Evolutionary conservation across 2,329 filamentous ascomycete species (phyloP).

Genomic region (Elsinoe fawcettii): DNA sequence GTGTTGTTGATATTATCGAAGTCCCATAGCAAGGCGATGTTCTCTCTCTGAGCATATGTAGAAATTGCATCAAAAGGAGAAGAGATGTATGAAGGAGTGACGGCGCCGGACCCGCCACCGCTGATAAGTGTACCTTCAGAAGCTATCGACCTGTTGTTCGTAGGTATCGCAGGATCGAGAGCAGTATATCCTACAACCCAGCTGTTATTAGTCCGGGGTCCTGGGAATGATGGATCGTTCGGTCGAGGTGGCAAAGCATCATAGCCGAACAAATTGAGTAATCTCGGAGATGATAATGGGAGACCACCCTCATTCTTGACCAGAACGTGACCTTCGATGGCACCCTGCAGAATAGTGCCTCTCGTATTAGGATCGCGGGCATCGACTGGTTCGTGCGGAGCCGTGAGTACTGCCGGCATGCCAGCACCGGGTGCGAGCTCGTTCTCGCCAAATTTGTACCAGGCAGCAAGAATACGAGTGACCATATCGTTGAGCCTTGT

Average conservation of each 20-base stretch:
- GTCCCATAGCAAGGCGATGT: conserved; percentile 21
- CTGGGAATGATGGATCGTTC: conserved; percentile 39
- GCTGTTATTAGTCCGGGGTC: conserved; percentile 17
- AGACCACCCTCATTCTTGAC: conserved; percentile 37
- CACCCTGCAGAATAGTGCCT: conserved; percentile 58
- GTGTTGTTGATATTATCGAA: conserved; percentile 28
- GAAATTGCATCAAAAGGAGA: conserved; percentile 27
- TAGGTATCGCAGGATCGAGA: conserved; percentile 11
- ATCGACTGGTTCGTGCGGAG: conserved; percentile 47
- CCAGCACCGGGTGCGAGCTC: conserved; percentile 40
- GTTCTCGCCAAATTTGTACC: conserved; percentile 45
- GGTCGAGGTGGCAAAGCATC: conserved; percentile 42
- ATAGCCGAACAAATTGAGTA: conserved; percentile 43
- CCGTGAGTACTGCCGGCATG: conserved; percentile 43
- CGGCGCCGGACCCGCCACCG: conserved; percentile 42
- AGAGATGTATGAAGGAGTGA: conserved; percentile 28
- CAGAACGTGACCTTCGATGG: conserved; percentile 41
- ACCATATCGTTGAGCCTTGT: conserved; percentile 37
- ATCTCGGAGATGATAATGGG: conserved; percentile 39
- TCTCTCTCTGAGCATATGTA: conserved; percentile 22
- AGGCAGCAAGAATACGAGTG: conserved; percentile 39
- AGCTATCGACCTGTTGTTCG: conserved; percentile 34
- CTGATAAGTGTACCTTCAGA: conserved; percentile 40
- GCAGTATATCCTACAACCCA: conserved; percentile 15
- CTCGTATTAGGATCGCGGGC: conserved; percentile 54